Conservation (phyloP, 768 basidiomycete species). For the Russula compacta region DNA sequence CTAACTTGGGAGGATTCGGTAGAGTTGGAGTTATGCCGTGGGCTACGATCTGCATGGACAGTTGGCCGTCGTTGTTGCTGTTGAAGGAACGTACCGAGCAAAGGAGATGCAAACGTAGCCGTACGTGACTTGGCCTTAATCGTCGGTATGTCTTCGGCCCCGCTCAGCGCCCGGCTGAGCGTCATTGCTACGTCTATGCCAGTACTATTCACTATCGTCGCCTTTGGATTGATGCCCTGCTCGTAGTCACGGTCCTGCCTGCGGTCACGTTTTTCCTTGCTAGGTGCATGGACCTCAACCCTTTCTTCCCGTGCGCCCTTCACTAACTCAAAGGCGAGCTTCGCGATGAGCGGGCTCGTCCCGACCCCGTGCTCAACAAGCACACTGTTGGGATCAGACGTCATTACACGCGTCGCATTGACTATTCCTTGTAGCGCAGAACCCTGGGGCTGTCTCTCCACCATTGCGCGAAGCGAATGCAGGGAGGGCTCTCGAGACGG, state of each 20-base stretch:
- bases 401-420: constrained; percentile 84
- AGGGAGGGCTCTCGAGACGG: constrained; percentile 18
- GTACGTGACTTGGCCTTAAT: constrained; percentile 22
- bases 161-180: constrained; percentile 19
- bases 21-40: background rate
- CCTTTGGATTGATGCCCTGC: constrained; percentile 7
- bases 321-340: constrained; percentile 60
- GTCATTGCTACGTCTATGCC: constrained; percentile 38
- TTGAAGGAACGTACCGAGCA: constrained; percentile 50
- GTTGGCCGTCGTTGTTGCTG: constrained; percentile 41
- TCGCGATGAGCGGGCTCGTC: constrained; percentile 48
- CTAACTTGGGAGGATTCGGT: constrained; percentile 6
- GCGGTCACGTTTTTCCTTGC: constrained; percentile 36
- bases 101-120: constrained; percentile 45
- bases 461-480: constrained; percentile 5
- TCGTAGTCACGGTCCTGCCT: constrained; percentile 18
- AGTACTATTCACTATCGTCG: constrained; percentile 20
- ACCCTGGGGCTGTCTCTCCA: constrained; percentile 42
- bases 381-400: constrained; percentile 63
- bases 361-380: constrained; percentile 63
- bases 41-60: constrained; percentile 31
- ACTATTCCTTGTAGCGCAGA: constrained; percentile 65
- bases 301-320: constrained; percentile 57
- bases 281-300: constrained; percentile 39
- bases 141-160: constrained; percentile 8